Percentiles rank a stretch among this genome's conserved stretches.
These are phyloP conservation scores for Neonectria sp. DNA, from an alignment of 2,329 filamentous ascomycete species.

Conservation along the genomic window DNA sequence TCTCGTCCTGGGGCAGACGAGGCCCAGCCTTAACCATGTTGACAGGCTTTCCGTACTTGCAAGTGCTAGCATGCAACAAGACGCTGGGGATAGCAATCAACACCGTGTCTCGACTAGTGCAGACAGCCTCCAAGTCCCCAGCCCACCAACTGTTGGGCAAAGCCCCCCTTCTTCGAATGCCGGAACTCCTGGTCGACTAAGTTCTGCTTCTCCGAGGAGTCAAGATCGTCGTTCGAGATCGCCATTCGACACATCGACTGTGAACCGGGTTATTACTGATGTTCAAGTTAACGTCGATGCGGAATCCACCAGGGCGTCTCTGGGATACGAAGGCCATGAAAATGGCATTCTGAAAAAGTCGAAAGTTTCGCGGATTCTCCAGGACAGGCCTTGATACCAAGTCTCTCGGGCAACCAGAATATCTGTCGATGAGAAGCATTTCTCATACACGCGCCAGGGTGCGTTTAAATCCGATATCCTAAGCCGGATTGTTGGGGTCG, in stretches of 20 bases:
- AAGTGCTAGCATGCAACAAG: slow-evolving; percentile 53
- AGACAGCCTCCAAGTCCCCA: slow-evolving; percentile 45
- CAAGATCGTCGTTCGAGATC: slow-evolving; percentile 39
- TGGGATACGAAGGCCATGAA: slow-evolving; percentile 47
- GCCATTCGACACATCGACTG: slow-evolving; percentile 23
- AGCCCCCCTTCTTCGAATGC: slow-evolving; percentile 42
- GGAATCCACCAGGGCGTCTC: slow-evolving; percentile 40
- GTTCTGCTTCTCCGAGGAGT: slow-evolving; percentile 44
- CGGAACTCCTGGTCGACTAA: slow-evolving; percentile 40
- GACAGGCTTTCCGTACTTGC: slow-evolving; percentile 58
- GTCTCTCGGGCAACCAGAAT: slow-evolving; percentile 4
- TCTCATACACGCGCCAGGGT: slow-evolving; percentile 1
- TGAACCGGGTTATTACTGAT: slow-evolving; percentile 49
- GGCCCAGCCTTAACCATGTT: slow-evolving; percentile 43
- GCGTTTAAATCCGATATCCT: slow-evolving; percentile 2
- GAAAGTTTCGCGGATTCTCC: slow-evolving; percentile 50
- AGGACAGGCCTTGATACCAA: slow-evolving; percentile 29
- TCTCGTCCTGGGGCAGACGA: slow-evolving; percentile 45
- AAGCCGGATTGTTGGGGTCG: not conserved
- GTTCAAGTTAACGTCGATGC: slow-evolving; percentile 51
- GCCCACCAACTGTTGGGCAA: slow-evolving; percentile 39
- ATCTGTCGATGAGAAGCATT: slow-evolving; percentile 9
- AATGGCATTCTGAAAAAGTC: slow-evolving; percentile 49
- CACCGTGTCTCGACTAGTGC: slow-evolving; percentile 36
- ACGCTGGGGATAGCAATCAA: slow-evolving; percentile 43